Base-by-base conservation (phyloP, 2,329 filamentous ascomycete genomes). In the Knufia fluminis region DNA sequence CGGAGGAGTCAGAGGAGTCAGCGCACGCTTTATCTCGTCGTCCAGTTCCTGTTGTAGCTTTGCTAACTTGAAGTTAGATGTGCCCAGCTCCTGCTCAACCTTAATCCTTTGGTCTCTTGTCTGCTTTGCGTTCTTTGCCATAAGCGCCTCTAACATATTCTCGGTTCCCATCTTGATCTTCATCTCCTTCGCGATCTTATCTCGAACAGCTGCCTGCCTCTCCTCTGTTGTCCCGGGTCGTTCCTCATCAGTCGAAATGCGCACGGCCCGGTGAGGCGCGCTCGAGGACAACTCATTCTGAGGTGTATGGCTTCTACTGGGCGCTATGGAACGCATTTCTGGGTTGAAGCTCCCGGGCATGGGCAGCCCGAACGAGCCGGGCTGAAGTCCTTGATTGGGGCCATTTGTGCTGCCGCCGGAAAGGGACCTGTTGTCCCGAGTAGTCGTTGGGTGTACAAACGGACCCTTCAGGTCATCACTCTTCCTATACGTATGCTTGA, bases 121-220 rank as follows among this genome's bases (percentile, higher is more conserved):
- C 66, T 97, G 91, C 69, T 97, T 98, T 40, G 87, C 85, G 66
- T 94, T 96, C 69, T 98, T 98, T 39, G 82, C 79, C 65, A 96
- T 88, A 57, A 98, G 71, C 10, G 92, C 92, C 71, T 98, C 92
- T 33, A 98, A 75, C 79, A 98, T 83, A 65, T 98, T 98, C 72
- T 98, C 92, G 51, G 91, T 96, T 17, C 92, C 92, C 61, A 91
- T 86, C 68, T 94, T 96, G 64, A 98, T 97, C 74, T 97, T 97
- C 71, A 90, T 83, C 70, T 98, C 94, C 61, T 94, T 91, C 58
- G 89, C 91, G 56, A 98, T 83, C 62, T 84, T 80, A 60, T 96
- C 90, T 61, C 85, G 83, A 54, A 96, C 76, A 46, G 79, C 74
- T 19, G 82, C 78, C 60, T 95, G 80, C 35, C 81, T 78, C 66